These are phyloP conservation scores for Stephania cephalantha DNA, from an alignment of 164 flowering plant species.

Conservation along the genomic window DNA sequence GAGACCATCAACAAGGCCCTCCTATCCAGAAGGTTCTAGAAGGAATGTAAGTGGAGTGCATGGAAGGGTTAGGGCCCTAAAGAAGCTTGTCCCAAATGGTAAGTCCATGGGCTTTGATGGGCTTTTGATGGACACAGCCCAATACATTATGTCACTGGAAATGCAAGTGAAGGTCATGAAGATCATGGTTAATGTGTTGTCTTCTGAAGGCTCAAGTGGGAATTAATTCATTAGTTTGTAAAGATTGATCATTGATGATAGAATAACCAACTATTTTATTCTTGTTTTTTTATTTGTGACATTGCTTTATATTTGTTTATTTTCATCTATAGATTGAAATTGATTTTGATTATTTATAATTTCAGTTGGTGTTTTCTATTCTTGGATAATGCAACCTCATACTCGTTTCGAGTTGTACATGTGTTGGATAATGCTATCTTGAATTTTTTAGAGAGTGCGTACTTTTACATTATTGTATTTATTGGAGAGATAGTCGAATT, in stretches of 20 bases:
- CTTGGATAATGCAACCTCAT: background rate
- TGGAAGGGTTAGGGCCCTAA: conserved; percentile 43
- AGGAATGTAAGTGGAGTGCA: conserved; percentile 23
- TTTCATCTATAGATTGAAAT: background rate
- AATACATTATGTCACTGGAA: conserved; percentile 53
- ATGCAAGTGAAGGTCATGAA: conserved; percentile 69
- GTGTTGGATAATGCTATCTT: background rate
- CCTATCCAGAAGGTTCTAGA: conserved; percentile 18
- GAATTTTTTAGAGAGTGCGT: background rate
- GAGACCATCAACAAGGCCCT: conserved; percentile 9
- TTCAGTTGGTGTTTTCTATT: background rate
- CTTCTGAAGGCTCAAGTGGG: conserved; percentile 6
- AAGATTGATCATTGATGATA: conserved; percentile 1
- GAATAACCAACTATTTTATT: background rate
- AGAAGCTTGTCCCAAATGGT: conserved; percentile 55
- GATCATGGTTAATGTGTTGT: conserved; percentile 35
- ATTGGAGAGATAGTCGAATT: background rate
- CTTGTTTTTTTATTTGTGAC: background rate
- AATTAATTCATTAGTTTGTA: background rate
- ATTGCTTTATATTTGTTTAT: background rate
- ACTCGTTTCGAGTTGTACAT: conserved; percentile 1
- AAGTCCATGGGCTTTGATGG: conserved; percentile 44
- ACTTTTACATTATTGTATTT: too few species aligned
- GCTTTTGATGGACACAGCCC: conserved; percentile 66
- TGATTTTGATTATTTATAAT: background rate